Conservation (phyloP, 164 flowering plant species). For the Taxillus chinensis region DNA sequence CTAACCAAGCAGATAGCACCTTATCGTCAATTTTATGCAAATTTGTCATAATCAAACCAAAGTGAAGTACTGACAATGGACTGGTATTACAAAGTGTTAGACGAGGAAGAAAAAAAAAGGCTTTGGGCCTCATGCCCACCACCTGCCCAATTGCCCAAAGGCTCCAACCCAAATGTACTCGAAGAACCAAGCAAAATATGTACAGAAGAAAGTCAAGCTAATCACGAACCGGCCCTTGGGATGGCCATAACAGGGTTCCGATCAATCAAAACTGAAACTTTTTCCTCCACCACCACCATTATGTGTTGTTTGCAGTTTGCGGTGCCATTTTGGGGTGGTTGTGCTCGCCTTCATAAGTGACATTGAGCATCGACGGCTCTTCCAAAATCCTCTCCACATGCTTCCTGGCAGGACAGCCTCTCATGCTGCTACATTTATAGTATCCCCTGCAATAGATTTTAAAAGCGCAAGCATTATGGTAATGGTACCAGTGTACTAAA, state of each 20-base stretch:
- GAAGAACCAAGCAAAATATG: conserved; percentile 25
- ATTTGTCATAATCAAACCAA: too few relatives aligned
- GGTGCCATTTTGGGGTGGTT: conserved; percentile 66
- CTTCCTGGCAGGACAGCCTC: conserved; percentile 95
- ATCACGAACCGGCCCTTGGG: not conserved
- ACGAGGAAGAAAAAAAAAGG: too few relatives aligned
- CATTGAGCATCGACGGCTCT: conserved; percentile 79
- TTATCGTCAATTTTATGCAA: too few relatives aligned
- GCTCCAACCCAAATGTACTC: conserved; percentile 15
- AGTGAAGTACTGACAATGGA: too few relatives aligned
- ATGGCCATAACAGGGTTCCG: not conserved
- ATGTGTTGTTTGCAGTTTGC: conserved; percentile 46
- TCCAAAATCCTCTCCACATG: conserved; percentile 90
- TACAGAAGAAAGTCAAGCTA: conserved; percentile 34
- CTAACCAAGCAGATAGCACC: too few relatives aligned
- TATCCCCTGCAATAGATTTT: conserved; percentile 59
- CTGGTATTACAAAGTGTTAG: too few relatives aligned
- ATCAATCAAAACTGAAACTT: not conserved
- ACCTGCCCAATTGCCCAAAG: conserved; percentile 11
- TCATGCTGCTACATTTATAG: conserved; percentile 88
- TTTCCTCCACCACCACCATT: not conserved
- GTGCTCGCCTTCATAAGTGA: conserved; percentile 91
- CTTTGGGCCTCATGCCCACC: conserved; percentile 6
- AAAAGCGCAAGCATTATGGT: too few relatives aligned
- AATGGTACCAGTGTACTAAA: too few relatives aligned